Evolutionary conservation across 192 early-diverging fungal genomes (phyloP).

Genomic region (Backusella australiensis): DNA sequence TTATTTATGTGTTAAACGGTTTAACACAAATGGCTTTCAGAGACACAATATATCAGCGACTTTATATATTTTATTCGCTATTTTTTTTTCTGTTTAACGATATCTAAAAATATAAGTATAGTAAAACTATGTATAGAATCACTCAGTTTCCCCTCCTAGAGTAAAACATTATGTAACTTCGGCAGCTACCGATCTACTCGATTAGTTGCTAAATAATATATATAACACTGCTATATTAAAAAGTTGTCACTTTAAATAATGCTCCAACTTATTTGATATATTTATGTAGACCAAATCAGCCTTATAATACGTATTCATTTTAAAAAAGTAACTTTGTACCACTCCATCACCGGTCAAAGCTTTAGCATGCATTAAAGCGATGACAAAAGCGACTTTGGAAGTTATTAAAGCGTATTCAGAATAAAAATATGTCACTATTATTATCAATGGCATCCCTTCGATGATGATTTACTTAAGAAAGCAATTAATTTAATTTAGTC

Average conservation of each 20-base stretch:
- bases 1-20: background rate
- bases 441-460: background rate
- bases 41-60: background rate
- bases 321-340: background rate
- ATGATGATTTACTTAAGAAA: background rate
- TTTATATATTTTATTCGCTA: background rate
- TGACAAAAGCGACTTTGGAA: background rate
- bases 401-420: background rate
- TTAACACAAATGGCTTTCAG: background rate
- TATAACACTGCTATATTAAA: background rate
- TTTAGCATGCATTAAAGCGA: background rate
- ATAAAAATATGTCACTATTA: background rate
- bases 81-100: background rate
- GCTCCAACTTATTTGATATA: background rate
- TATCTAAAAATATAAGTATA: background rate
- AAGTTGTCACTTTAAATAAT: background rate
- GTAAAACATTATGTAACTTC: background rate
- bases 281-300: no score
- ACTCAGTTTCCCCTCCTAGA: background rate
- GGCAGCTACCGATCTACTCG: background rate
- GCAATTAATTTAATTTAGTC: background rate
- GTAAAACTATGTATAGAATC: background rate
- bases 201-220: background rate
- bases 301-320: no score
- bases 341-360: background rate